Percentiles rank a stretch among this genome's conserved stretches.
Conservation (phyloP, 2,329 filamentous ascomycete genomes). For the Plectosphaerella sp. region DNA sequence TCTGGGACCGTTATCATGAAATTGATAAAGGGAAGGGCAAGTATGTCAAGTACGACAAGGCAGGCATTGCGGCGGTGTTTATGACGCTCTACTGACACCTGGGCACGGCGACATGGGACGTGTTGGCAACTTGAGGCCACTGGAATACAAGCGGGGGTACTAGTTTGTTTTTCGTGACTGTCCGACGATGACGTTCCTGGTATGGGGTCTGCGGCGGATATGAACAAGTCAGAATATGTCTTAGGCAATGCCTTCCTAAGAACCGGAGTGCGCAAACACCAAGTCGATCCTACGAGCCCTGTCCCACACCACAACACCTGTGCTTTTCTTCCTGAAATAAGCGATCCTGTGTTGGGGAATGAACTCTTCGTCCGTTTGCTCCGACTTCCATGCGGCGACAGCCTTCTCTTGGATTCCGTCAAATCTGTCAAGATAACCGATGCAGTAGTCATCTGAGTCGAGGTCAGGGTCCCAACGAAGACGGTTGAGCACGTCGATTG, state of each 20-base stretch:
- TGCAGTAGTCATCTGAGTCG: slow-evolving; percentile 46
- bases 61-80: slow-evolving; percentile 65
- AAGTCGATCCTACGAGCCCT: slow-evolving; percentile 45
- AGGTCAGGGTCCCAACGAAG: slow-evolving; percentile 55
- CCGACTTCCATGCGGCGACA: slow-evolving; percentile 53
- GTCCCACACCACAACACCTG: slow-evolving; percentile 53
- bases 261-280: slow-evolving; percentile 39
- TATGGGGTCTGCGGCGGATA: too few relatives aligned
- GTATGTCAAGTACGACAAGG: slow-evolving; percentile 96
- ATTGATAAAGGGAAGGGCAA: slow-evolving; percentile 97
- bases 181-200: too few relatives aligned
- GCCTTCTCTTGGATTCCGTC: slow-evolving; percentile 47
- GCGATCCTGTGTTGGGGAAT: slow-evolving; percentile 61
- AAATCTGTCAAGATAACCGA: slow-evolving; percentile 61
- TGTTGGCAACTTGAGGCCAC: too few relatives aligned
- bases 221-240: too few relatives aligned
- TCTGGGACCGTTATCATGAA: slow-evolving; percentile 97
- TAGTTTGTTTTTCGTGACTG: too few relatives aligned
- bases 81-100: slow-evolving; percentile 39
- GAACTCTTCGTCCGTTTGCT: slow-evolving; percentile 62
- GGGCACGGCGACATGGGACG: background rate
- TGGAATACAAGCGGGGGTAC: too few relatives aligned
- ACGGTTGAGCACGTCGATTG: slow-evolving; percentile 54
- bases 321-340: slow-evolving; percentile 53
- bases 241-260: too few relatives aligned